Conservation (phyloP, 805 yeast species). For the Suhomyces faveliae region DNA sequence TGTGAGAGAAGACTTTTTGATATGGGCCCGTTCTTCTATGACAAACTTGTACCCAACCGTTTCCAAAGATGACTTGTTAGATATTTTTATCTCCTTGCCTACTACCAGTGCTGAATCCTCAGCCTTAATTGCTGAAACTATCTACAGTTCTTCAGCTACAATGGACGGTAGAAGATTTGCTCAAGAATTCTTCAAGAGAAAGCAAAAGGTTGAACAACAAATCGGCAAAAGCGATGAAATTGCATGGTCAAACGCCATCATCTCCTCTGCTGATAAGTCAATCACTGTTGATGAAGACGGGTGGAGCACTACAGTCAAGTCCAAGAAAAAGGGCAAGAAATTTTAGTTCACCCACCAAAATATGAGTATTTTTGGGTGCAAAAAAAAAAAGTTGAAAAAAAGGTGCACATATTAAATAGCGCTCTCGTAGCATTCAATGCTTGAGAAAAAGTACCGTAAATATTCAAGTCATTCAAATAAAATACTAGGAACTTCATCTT, state of each 20-base stretch:
- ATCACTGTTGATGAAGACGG: conserved; percentile 44
- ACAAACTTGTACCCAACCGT: conserved; percentile 70
- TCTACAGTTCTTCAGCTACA: conserved; percentile 81
- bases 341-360: conserved; percentile 7
- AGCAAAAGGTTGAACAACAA: conserved; percentile 66
- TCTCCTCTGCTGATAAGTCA: conserved; percentile 39
- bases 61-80: conserved; percentile 72
- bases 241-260: conserved; percentile 74
- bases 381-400: neutral
- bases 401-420: neutral
- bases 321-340: conserved; percentile 41
- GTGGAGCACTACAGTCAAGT: conserved; percentile 43
- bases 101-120: conserved; percentile 62
- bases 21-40: conserved; percentile 71
- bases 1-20: conserved; percentile 55
- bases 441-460: neutral
- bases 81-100: conserved; percentile 79
- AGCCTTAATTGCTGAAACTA: conserved; percentile 88
- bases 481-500: neutral
- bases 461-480: neutral
- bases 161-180: conserved; percentile 97
- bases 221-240: conserved; percentile 39
- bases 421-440: neutral
- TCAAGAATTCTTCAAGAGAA: conserved; percentile 77
- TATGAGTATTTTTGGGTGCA: neutral